Evolutionary conservation across 2,329 filamentous ascomycete species (phyloP), one percentile per base, ranked within the genome.

Genomic region (Exophiala lecanii-corni): DNA sequence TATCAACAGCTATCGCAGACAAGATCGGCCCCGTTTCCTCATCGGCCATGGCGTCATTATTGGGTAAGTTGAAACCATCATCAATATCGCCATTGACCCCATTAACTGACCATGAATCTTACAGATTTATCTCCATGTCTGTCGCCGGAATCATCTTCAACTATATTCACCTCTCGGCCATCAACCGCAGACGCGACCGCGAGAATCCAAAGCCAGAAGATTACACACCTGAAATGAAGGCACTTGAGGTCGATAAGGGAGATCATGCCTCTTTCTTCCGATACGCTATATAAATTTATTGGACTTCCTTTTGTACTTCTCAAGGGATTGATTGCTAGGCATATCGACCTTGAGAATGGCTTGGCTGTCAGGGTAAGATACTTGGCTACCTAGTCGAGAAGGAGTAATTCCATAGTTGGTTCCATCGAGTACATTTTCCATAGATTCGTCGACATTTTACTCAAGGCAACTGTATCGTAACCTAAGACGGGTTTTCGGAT

Each of bases 31-130:
- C 2, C 72, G 75, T 20, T 95, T 42, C 39, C 44, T 37, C 16
- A 36, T 34, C 18, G 89, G 89, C 0, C 89, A 95, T 55, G 82
- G 76, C 3, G 73, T 51, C 31, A 82, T 1, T 79, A 94, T 4
- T 62, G 94, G 33, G 33, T 35, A 20, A 35, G 33, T 17, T 13
- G 16, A 33, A n/a, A 33, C 6, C 13, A 13, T 17, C 13, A 33
- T 9, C 16, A 33, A 33, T 33, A 9, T 13, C 30, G 5, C 30
- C 6, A 15, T 17, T 35, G 13, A 35, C 6, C 13, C 15, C 19
- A 35, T 17, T 17, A 6, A 9, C 30, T n/a, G 9, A n/a, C 25
- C 25, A 9, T 28, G 9, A n/a, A 13, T 33, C 15, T 17, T 33
- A 17, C n/a, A 35, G 39, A 84, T 70, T 0, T 94, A 91, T 64